Evolutionary conservation across 2,329 filamentous ascomycete species (phyloP).

Genomic region (Tolypocladium guangdongense): DNA sequence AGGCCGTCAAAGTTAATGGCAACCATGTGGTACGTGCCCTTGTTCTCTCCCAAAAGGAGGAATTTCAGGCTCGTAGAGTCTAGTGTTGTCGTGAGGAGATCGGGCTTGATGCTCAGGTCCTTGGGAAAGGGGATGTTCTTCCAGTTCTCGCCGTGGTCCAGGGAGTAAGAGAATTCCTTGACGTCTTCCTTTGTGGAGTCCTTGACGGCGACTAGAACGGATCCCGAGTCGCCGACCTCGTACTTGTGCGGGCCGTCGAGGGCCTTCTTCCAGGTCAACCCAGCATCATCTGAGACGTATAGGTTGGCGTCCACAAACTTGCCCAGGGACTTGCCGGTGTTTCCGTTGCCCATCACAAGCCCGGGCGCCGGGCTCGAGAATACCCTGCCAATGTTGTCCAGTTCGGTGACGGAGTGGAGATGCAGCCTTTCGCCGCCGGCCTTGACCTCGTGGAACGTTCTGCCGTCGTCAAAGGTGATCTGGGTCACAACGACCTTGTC

Average conservation of each 20-base stretch:
- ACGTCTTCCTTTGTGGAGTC: conserved; percentile 57
- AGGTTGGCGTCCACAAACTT: conserved; percentile 65
- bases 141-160: conserved; percentile 87
- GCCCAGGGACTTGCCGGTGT: conserved; percentile 66
- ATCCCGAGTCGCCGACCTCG: conserved; percentile 90
- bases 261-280: conserved; percentile 68
- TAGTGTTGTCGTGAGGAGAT: conserved; percentile 73
- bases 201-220: conserved; percentile 71
- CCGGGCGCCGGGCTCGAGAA: conserved; percentile 93
- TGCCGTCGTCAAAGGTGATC: conserved; percentile 93
- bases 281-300: conserved; percentile 85
- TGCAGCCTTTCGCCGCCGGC: conserved; percentile 62
- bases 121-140: conserved; percentile 56
- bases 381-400: conserved; percentile 71
- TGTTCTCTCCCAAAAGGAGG: conserved; percentile 56
- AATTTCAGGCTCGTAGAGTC: conserved; percentile 94
- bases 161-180: conserved; percentile 58
- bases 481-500: conserved; percentile 63
- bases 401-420: conserved; percentile 82
- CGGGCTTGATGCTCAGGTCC: conserved; percentile 56
- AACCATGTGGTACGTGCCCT: conserved; percentile 51
- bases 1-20: conserved; percentile 76
- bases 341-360: conserved; percentile 87
- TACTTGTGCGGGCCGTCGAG: conserved; percentile 83
- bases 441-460: conserved; percentile 68